Evolutionary conservation across 1,284 basidiomycete species (phyloP).

Genomic region (Austroboletus olivaceoglutinosus): DNA sequence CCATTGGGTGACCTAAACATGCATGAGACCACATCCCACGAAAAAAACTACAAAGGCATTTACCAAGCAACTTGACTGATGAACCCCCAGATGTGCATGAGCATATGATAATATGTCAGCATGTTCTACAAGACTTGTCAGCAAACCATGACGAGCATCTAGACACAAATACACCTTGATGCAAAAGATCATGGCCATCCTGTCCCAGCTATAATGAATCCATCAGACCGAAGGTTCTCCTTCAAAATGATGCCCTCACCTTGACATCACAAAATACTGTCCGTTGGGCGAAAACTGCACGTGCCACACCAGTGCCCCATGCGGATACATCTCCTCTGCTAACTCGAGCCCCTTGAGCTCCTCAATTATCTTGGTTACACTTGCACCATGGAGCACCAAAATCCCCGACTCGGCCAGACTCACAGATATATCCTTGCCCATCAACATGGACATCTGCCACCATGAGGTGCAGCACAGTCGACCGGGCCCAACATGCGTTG

Average conservation of each 20-base stretch:
- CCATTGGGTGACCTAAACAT: conserved; percentile 61
- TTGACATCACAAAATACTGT: conserved; percentile 37
- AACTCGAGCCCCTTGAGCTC: conserved; percentile 54
- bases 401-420: conserved; percentile 41
- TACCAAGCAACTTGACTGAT: conserved; percentile 78
- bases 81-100: conserved; percentile 71
- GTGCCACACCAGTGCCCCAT: conserved; percentile 37
- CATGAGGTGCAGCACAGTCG: conserved; percentile 30
- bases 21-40: background rate
- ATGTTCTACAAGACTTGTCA: conserved; percentile 41
- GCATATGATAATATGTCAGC: conserved; percentile 56
- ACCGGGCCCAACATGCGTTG: conserved; percentile 31
- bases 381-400: conserved; percentile 44
- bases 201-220: conserved; percentile 47
- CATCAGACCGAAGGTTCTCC: no score
- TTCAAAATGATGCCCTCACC: no score
- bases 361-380: conserved; percentile 54
- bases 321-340: conserved; percentile 47
- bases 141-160: background rate
- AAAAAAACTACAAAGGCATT: background rate
- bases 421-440: conserved; percentile 18
- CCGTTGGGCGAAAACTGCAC: conserved; percentile 40
- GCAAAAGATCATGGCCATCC: conserved; percentile 69
- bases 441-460: conserved; percentile 25
- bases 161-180: conserved; percentile 52